Conservation (phyloP, 768 basidiomycete genomes). For the Thelephora aurantiotincta region DNA sequence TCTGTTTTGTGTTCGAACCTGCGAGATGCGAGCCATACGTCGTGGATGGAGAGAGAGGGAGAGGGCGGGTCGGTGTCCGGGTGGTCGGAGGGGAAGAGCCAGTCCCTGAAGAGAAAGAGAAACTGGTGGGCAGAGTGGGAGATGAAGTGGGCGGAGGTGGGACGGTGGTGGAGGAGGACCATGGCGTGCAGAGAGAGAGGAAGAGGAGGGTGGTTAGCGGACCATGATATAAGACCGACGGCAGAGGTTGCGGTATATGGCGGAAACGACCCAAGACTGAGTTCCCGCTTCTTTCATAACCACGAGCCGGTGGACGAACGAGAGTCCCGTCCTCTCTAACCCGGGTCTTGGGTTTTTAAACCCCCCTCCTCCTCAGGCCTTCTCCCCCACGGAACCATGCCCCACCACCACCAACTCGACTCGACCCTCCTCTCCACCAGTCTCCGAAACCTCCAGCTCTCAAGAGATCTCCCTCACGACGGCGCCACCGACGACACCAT, state of each 20-base stretch:
- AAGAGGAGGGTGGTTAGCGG: neutral
- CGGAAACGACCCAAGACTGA: neutral
- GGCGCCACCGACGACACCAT: too few species aligned
- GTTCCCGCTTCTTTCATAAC: neutral
- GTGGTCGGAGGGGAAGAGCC: neutral
- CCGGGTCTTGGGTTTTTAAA: too few species aligned
- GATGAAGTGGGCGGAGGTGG: neutral
- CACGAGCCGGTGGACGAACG: too few species aligned
- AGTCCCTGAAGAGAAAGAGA: constrained; percentile 4
- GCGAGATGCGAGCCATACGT: constrained; percentile 17
- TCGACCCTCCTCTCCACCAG: constrained; percentile 28
- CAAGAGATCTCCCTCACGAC: constrained; percentile 4
- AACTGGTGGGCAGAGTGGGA: neutral
- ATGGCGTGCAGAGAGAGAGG: constrained; percentile 1
- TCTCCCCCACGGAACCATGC: constrained; percentile 10
- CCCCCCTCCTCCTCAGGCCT: neutral
- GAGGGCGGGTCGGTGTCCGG: neutral
- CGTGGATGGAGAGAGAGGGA: constrained; percentile 9
- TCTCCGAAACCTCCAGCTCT: constrained; percentile 30
- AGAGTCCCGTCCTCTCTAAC: neutral
- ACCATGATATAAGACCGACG: neutral
- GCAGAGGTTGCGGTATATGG: too few species aligned
- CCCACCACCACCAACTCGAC: constrained; percentile 14
- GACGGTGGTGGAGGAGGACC: neutral
- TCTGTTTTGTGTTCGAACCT: constrained; percentile 2